A percentile compares a stretch with the other conserved stretches of the same genome.
phyloP scores from a whole-genome alignment of 306 rosid species.

The Carpinus viminea region DNA sequence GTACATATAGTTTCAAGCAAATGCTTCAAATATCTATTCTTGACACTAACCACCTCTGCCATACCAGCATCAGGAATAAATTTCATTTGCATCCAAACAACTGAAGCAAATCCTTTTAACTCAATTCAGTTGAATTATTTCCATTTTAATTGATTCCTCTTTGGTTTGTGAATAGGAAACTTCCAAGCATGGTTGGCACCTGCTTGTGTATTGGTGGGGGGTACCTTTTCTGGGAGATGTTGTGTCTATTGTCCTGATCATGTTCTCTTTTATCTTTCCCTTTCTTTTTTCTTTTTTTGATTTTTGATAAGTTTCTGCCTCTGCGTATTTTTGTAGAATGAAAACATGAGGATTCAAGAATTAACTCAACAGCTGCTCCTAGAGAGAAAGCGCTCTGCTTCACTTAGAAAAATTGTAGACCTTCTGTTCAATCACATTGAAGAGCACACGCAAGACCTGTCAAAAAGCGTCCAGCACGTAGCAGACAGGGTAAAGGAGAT shows the following conservation, averaged over 20 bases:
- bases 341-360: constrained; percentile 31
- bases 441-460: constrained; percentile 36
- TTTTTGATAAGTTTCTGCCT: background rate
- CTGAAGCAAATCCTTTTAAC: background rate
- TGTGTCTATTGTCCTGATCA: background rate
- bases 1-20: background rate
- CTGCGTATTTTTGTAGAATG: constrained; percentile 17
- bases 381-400: constrained; percentile 41
- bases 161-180: background rate
- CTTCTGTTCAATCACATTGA: constrained; percentile 33
- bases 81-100: background rate
- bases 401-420: constrained; percentile 38
- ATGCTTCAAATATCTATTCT: background rate
- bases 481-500: constrained; percentile 32
- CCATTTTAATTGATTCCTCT: background rate
- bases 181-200: background rate
- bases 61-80: background rate
- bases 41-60: background rate
- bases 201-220: background rate
- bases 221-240: background rate
- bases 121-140: background rate
- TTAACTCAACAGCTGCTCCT: constrained; percentile 30
- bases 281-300: background rate
- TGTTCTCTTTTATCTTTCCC: background rate
- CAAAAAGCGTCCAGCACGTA: constrained; percentile 22